phyloP scores from a whole-genome alignment of 1,284 basidiomycete genomes.

The Uromyces viciae-fabae region DNA sequence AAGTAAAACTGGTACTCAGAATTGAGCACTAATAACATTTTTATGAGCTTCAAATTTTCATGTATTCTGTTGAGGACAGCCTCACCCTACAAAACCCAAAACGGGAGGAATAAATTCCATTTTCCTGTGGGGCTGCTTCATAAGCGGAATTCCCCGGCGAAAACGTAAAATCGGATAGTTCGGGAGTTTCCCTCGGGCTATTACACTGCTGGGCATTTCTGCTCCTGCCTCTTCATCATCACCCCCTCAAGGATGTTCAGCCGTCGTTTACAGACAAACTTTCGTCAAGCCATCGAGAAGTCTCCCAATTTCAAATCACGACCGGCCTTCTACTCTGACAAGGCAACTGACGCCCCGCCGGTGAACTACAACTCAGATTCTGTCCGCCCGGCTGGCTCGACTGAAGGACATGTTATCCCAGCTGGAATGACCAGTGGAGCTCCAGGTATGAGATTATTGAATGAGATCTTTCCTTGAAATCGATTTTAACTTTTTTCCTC shows the following conservation, averaged over 20 bases:
- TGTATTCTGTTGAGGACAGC: too few relatives aligned
- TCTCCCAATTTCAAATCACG: not conserved
- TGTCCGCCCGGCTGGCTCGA: not conserved
- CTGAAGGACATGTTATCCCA: slow-evolving; percentile 9
- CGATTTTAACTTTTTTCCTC: not conserved
- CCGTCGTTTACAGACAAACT: not conserved
- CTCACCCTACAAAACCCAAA: too few relatives aligned
- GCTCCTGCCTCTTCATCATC: too few relatives aligned
- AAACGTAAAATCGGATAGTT: too few relatives aligned
- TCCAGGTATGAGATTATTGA: slow-evolving; percentile 20
- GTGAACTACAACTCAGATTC: not conserved
- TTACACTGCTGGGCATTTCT: too few relatives aligned
- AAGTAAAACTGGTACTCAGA: too few relatives aligned
- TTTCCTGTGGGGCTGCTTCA: too few relatives aligned
- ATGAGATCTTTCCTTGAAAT: not conserved
- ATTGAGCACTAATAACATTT: too few relatives aligned
- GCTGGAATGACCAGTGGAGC: slow-evolving; percentile 43
- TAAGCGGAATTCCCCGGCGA: too few relatives aligned
- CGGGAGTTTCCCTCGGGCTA: too few relatives aligned
- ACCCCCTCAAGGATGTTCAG: slow-evolving; percentile 23
- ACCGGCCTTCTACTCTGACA: slow-evolving; percentile 22
- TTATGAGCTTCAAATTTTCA: too few relatives aligned
- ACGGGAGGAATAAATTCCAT: too few relatives aligned
- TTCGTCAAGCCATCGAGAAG: not conserved
- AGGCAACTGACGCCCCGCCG: not conserved